Conservation (phyloP, 768 basidiomycete genomes). For the Mycena floridula region DNA sequence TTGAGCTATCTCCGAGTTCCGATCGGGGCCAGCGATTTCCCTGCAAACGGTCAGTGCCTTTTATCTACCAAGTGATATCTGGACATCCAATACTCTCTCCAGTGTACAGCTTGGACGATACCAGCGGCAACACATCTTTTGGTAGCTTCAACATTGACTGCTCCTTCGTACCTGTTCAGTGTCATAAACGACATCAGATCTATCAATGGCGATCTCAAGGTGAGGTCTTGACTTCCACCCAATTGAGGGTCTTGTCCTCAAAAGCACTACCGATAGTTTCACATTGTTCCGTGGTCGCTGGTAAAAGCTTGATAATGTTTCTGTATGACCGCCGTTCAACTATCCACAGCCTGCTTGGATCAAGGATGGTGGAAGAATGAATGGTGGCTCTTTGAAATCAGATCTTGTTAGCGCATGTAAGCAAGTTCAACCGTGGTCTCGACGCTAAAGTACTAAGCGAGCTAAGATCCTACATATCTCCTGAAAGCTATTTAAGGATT, state of each 20-base stretch:
- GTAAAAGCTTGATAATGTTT: slow-evolving; percentile 27
- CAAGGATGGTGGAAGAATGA: slow-evolving; percentile 63
- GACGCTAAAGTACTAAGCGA: background rate
- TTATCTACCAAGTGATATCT: background rate
- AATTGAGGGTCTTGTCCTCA: slow-evolving; percentile 28
- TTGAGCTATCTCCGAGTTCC: slow-evolving; percentile 26
- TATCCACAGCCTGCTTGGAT: slow-evolving; percentile 65
- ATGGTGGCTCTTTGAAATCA: slow-evolving; percentile 54
- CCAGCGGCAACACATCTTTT: slow-evolving; percentile 20
- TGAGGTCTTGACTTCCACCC: too few species aligned
- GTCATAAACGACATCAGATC: slow-evolving; percentile 21
- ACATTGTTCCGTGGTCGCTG: slow-evolving; percentile 70
- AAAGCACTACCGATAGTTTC: too few species aligned
- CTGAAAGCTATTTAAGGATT: slow-evolving; percentile 70
- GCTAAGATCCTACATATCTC: slow-evolving; percentile 63
- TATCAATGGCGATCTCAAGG: slow-evolving; percentile 5
- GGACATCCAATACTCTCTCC: background rate
- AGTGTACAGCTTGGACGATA: slow-evolving; percentile 26
- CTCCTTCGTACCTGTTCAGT: slow-evolving; percentile 25
- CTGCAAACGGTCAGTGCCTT: slow-evolving; percentile 5
- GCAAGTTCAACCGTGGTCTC: slow-evolving; percentile 1
- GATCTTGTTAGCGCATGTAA: slow-evolving; percentile 33
- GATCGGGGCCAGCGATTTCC: slow-evolving; percentile 28
- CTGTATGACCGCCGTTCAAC: background rate
- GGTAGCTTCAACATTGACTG: slow-evolving; percentile 20